Evolutionary conservation across 768 basidiomycete species (phyloP), one percentile per base, ranked within the genome.

Genomic region (Amanita rimosa): DNA sequence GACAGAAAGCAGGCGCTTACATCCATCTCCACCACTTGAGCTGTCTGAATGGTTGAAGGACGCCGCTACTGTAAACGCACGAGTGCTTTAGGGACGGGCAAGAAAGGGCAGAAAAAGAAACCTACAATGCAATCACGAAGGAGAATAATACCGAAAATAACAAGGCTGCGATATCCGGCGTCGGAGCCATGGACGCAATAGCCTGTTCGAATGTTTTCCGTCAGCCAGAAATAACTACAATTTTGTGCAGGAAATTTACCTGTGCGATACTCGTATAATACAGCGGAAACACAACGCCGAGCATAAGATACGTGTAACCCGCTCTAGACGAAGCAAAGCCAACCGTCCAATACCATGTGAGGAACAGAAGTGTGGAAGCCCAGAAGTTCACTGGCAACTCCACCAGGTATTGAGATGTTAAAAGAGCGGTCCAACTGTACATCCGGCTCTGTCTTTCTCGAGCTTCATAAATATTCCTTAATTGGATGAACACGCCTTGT

Each of bases 281-380:
- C 0, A 77, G 27, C 5, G 81, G 77, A 57, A 74, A 82, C 19
- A 78, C 53, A 22, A 84, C 53, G 16, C 67, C 72, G 21, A 79
- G 52, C 55, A 78, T 63, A 5, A 84, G 68, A 57, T 69, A 82
- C 2, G 75, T 76, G 56, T 75, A 83, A n/a, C 73, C 83, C 3
- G 71, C 79, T 33, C 81, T 64, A 10, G 68, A 66, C 1, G 62
- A 64, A 7, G 68, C 66, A 56, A 79, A 79, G 0, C 81, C 81
- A 44, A 83, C 77, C 4, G 81, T 80, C 76, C 77, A 83, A 62
- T 73, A 85, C 82, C 82, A 85, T 55, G 73, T 76, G 46, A 81
- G 55, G 65, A 76, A 86, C 63, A 79, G 72, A 10, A 85, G 48
- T 0, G 71, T 66, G 1, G 79, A 76, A 26, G 75, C 74, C 3